Conservation (phyloP, 2,329 filamentous ascomycete species). For the Xylaria hypoxylon region DNA sequence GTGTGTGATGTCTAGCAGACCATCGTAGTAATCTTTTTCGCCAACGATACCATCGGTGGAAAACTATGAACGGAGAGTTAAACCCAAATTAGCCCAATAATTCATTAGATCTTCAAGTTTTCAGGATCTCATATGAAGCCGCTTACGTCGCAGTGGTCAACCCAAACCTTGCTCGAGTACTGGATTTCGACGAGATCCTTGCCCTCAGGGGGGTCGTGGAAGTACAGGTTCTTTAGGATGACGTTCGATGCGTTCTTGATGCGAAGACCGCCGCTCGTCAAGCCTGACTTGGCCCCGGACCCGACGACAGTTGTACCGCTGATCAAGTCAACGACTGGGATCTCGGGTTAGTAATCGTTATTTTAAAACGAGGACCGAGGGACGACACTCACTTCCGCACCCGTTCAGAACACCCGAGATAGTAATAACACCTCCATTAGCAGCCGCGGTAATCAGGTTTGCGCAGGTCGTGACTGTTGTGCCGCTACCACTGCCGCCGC, state of each 20-base stretch:
- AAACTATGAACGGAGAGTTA: slow-evolving; percentile 29
- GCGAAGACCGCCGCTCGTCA: slow-evolving; percentile 60
- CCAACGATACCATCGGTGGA: slow-evolving; percentile 48
- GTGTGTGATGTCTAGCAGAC: slow-evolving; percentile 58
- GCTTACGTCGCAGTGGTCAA: slow-evolving; percentile 58
- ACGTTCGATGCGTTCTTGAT: slow-evolving; percentile 64
- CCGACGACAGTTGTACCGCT: slow-evolving; percentile 65
- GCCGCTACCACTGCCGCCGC: slow-evolving; percentile 58
- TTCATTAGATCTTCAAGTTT: slow-evolving; percentile 17
- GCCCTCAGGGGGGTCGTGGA: slow-evolving; percentile 59
- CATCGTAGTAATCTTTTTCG: slow-evolving; percentile 59
- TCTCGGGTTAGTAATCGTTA: slow-evolving; percentile 3
- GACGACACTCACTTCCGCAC: slow-evolving; percentile 47
- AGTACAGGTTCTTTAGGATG: slow-evolving; percentile 67
- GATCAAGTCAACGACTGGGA: slow-evolving; percentile 55
- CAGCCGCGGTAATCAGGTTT: slow-evolving; percentile 54
- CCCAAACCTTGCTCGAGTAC: slow-evolving; percentile 57
- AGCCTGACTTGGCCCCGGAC: slow-evolving; percentile 53
- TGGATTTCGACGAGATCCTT: slow-evolving; percentile 62
- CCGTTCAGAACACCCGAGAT: slow-evolving; percentile 59
- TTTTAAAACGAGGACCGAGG: not conserved
- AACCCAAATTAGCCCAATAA: slow-evolving; percentile 5
- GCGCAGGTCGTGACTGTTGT: slow-evolving; percentile 60
- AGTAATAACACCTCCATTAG: slow-evolving; percentile 57
- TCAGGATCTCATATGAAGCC: not conserved